phyloP scores from a whole-genome alignment of 208 protist genomes.

The Acanthamoeba royreba region DNA sequence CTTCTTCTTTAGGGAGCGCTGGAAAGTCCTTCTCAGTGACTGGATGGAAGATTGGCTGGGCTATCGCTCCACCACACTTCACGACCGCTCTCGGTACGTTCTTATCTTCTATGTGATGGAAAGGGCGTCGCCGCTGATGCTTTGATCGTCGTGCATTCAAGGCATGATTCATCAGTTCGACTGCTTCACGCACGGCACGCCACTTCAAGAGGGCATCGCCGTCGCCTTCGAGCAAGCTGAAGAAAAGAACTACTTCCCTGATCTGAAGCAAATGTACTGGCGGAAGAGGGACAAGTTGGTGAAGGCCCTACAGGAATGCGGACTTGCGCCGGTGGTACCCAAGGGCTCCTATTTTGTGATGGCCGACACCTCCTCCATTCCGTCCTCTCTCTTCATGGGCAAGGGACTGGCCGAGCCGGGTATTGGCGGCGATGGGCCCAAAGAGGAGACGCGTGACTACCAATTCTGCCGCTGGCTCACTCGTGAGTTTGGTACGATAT shows the following conservation, averaged over 20 bases:
- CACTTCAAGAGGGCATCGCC: slow-evolving; percentile 86
- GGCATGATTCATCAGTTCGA: slow-evolving; percentile 79
- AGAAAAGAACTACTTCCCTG: slow-evolving; percentile 72
- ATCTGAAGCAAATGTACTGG: slow-evolving; percentile 68
- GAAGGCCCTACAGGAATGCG: slow-evolving; percentile 61
- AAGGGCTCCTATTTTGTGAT: slow-evolving; percentile 88
- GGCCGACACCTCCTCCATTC: slow-evolving; percentile 82
- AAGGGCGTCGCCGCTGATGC: no score
- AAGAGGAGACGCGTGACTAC: slow-evolving; percentile 76
- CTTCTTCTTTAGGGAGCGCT: slow-evolving; percentile 56
- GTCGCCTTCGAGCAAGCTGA: slow-evolving; percentile 75
- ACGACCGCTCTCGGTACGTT: background rate
- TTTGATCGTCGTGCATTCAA: no score
- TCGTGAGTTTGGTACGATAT: slow-evolving; percentile 21
- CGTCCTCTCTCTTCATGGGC: slow-evolving; percentile 66
- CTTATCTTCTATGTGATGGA: no score
- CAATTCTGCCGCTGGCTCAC: slow-evolving; percentile 89
- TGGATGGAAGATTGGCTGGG: slow-evolving; percentile 91
- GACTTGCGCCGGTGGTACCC: slow-evolving; percentile 72
- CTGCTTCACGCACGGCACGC: slow-evolving; percentile 85
- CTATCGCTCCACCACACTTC: slow-evolving; percentile 67
- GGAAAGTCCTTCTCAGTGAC: slow-evolving; percentile 92
- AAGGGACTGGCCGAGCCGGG: background rate
- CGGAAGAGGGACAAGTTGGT: slow-evolving; percentile 25
- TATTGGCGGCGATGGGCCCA: background rate